phyloP scores from a whole-genome alignment of 148 eudicot species.

The Cornus suecica region DNA sequence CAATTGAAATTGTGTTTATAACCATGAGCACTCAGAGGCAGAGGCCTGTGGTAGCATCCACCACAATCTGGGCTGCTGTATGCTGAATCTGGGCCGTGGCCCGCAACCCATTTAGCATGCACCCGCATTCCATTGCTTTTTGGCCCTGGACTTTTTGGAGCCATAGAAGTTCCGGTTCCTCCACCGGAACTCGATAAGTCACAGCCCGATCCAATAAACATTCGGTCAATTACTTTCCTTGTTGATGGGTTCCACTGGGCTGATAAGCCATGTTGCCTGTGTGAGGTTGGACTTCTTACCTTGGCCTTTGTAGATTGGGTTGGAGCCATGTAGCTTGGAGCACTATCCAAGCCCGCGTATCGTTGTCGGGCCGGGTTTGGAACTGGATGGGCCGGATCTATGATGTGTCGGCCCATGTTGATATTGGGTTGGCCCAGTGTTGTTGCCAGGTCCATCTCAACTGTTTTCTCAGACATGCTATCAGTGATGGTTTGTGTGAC shows the following conservation, averaged over 20 bases:
- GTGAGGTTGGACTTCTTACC: conserved; percentile 37
- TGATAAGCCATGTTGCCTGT: conserved; percentile 38
- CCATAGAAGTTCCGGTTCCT: conserved; percentile 44
- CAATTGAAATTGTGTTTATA: conserved; percentile 36
- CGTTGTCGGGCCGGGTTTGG: conserved; percentile 25
- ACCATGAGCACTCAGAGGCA: conserved; percentile 21
- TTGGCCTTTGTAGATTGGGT: conserved; percentile 91
- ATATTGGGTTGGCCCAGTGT: conserved; percentile 28
- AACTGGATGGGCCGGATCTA: conserved; percentile 20
- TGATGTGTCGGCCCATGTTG: conserved; percentile 24
- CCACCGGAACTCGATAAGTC: conserved; percentile 73
- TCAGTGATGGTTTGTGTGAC: conserved; percentile 32
- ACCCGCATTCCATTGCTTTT: conserved; percentile 22
- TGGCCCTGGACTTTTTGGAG: conserved; percentile 58
- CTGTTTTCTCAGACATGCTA: conserved; percentile 63
- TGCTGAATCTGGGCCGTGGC: conserved; percentile 67
- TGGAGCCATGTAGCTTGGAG: conserved; percentile 93
- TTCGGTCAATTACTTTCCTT: conserved; percentile 43
- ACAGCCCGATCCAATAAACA: conserved; percentile 34
- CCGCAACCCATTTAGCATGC: conserved; percentile 38
- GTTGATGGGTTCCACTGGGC: conserved; percentile 55
- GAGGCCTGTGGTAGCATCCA: conserved; percentile 37
- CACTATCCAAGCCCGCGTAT: conserved; percentile 27
- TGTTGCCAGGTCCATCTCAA: conserved; percentile 59
- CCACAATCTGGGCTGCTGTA: conserved; percentile 79